Conservation (phyloP, 2,329 filamentous ascomycete species). For the Alternaria brassicae region DNA sequence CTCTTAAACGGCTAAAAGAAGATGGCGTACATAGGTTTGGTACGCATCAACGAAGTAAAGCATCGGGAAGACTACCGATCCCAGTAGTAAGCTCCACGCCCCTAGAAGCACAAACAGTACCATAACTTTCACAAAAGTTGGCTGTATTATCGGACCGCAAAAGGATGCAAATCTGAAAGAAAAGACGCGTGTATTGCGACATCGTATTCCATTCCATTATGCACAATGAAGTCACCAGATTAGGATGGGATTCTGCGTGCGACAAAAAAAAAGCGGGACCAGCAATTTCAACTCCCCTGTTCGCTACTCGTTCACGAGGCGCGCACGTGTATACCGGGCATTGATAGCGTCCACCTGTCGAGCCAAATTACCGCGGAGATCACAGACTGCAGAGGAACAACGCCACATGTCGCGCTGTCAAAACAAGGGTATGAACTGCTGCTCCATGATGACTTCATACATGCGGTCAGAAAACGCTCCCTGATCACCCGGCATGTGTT, state of each 20-base stretch:
- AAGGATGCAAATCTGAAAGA: slow-evolving; percentile 3
- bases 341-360: neutral
- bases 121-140: neutral
- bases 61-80: slow-evolving; percentile 16
- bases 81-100: slow-evolving; percentile 16
- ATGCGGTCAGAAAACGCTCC: slow-evolving; percentile 14
- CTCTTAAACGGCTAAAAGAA: neutral
- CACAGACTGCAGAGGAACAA: neutral
- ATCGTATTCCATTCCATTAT: neutral
- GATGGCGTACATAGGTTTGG: neutral
- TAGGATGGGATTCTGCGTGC: neutral
- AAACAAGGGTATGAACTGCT: neutral
- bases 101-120: neutral
- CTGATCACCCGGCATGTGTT: slow-evolving; percentile 24
- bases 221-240: slow-evolving; percentile 1
- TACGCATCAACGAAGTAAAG: slow-evolving; percentile 1
- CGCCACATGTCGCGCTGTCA: neutral
- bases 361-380: slow-evolving; percentile 1
- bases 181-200: slow-evolving; percentile 1
- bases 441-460: slow-evolving; percentile 18
- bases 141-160: neutral
- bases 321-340: neutral
- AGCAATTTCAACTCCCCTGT: slow-evolving; percentile 17
- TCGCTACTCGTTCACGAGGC: neutral
- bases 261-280: slow-evolving; percentile 4